These are phyloP conservation scores for Phlebiopsis flavidoalba DNA, from an alignment of 768 basidiomycete genomes.

Conservation along the genomic window DNA sequence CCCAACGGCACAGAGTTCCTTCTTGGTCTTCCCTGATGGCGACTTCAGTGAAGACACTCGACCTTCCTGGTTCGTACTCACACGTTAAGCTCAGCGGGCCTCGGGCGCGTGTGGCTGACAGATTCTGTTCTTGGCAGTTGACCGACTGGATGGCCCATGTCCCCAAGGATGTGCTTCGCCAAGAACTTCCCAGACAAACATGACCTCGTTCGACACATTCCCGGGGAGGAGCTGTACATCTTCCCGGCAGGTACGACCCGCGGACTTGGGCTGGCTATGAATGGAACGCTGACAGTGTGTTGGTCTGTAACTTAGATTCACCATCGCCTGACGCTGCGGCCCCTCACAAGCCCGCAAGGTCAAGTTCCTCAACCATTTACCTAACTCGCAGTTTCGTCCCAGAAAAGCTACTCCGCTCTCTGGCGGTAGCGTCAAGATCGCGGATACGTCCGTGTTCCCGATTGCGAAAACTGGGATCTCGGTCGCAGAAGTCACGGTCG, in stretches of 20 bases:
- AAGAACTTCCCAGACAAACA: constrained; percentile 45
- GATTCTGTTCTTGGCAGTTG: constrained; percentile 24
- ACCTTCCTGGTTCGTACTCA: constrained; percentile 33
- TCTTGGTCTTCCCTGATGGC: constrained; percentile 47
- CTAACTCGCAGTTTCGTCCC: constrained; percentile 48
- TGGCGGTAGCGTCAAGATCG: constrained; percentile 57
- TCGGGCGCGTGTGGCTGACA: background rate
- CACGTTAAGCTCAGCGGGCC: background rate
- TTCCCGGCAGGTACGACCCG: constrained; percentile 39
- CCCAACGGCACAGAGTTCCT: constrained; percentile 48
- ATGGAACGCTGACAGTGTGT: constrained; percentile 38
- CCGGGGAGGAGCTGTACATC: constrained; percentile 44
- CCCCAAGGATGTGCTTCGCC: constrained; percentile 48
- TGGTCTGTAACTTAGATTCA: constrained; percentile 15
- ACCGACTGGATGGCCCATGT: constrained; percentile 53
- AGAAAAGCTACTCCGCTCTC: constrained; percentile 35
- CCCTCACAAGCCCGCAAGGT: constrained; percentile 42
- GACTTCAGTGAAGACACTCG: constrained; percentile 46
- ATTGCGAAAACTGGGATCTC: constrained; percentile 49
- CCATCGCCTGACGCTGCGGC: constrained; percentile 30
- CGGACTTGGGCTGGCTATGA: constrained; percentile 53
- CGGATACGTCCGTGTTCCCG: constrained; percentile 52
- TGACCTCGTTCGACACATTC: constrained; percentile 38
- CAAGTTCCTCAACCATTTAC: constrained; percentile 47
- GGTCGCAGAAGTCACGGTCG: constrained; percentile 15